phyloP scores from a whole-genome alignment of 495 filamentous ascomycete genomes.

The Neurospora sp. region DNA sequence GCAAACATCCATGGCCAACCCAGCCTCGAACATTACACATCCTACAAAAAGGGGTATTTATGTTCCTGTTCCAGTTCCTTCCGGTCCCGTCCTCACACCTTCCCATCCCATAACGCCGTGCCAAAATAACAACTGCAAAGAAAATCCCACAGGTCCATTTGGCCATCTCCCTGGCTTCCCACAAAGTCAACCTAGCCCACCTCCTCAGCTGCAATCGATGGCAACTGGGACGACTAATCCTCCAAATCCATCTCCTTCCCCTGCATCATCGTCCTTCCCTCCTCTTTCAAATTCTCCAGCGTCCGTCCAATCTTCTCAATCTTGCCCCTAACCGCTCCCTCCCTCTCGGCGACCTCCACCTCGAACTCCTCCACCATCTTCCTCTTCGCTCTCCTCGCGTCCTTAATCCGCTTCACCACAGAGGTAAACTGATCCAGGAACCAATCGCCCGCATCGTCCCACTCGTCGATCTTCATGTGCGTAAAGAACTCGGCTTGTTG shows the following conservation, averaged over 20 bases:
- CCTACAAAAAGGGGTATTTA: not conserved
- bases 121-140: not conserved
- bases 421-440: conserved; percentile 59
- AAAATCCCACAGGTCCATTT: not conserved
- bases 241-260: conserved; percentile 37
- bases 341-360: conserved; percentile 46
- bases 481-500: conserved; percentile 55
- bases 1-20: not conserved
- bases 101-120: not conserved
- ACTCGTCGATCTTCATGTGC: conserved; percentile 56
- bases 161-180: too few relatives aligned
- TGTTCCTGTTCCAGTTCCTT: not conserved
- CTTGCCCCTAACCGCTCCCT: conserved; percentile 43
- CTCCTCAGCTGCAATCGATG: not conserved
- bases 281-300: conserved; percentile 42
- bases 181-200: not conserved
- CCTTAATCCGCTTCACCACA: conserved; percentile 53
- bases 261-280: conserved; percentile 47
- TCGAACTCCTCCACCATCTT: conserved; percentile 57
- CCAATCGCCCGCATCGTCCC: conserved; percentile 77
- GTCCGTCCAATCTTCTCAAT: conserved; percentile 43
- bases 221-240: conserved; percentile 8
- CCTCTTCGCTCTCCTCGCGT: conserved; percentile 55
- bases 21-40: not conserved
- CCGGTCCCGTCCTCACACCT: not conserved